A percentile compares a stretch with the other conserved stretches of the same genome.
Conservation (phyloP, 257 asterid species). For the Solanum acaule region DNA sequence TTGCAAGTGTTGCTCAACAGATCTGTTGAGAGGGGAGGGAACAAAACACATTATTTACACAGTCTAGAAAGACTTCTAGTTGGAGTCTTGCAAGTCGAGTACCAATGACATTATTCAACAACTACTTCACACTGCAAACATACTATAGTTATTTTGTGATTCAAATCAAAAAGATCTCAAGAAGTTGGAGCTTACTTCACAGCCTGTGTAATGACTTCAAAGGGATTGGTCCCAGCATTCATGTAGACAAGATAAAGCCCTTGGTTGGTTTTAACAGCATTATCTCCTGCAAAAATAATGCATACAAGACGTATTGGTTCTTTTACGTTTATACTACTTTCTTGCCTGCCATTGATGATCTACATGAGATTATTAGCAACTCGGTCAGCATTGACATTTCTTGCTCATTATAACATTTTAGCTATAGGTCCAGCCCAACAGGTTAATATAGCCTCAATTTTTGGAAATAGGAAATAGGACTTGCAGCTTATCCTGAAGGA, state of each 20-base stretch:
- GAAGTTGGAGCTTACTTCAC: constrained; percentile 58
- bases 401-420: background rate
- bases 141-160: background rate
- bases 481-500: background rate
- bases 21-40: constrained; percentile 30
- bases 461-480: background rate
- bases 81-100: background rate
- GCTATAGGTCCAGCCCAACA: background rate
- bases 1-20: constrained; percentile 83
- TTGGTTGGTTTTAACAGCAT: constrained; percentile 77
- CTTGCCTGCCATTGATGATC: constrained; percentile 8
- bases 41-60: background rate
- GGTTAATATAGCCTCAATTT: background rate
- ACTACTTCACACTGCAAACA: background rate
- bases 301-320: constrained; percentile 12
- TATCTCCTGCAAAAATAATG: constrained; percentile 64
- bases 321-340: constrained; percentile 4
- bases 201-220: constrained; percentile 84
- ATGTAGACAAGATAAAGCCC: constrained; percentile 80
- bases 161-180: background rate
- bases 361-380: background rate
- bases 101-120: background rate
- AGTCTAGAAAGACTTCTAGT: background rate
- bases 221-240: constrained; percentile 92
- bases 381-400: constrained; percentile 8